Base-by-base conservation (phyloP, 345 rosid genomes). In the Passiflora organensis region DNA sequence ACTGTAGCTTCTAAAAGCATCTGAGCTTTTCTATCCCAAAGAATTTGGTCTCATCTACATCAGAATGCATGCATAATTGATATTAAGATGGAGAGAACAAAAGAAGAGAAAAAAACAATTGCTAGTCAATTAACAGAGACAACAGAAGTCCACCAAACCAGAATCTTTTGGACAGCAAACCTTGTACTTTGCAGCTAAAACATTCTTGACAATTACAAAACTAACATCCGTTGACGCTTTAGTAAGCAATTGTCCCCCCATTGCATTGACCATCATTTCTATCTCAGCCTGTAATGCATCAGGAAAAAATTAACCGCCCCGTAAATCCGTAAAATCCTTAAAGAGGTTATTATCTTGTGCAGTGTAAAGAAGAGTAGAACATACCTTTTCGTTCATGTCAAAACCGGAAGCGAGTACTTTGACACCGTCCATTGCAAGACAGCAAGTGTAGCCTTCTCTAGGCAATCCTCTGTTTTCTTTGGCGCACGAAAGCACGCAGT, bases 161-260 rank as follows among this genome's bases (percentile, higher is more conserved):
- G 13, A 10, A 36, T 20, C 47, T 46, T n/a, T n/a, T n/a, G n/a
- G 67, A 65, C 16, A 48, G 50, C 23, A 55, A 32, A 93, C 95
- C 96, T 93, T 89, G 83, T 93, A 93, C 73, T 89, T 86, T 72
- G 85, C 78, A 71, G 99, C 94, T 74, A 83, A 78, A 55, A 93
- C 95, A 79, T 83, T 84, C 82, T 93, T 93, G 36, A 69, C 99
- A 63, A 89, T 65, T 32, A 93, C 85, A 32, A 93, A 89, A 71
- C 85, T 81, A 66, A 84, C 85, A 78, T 93, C 99, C 36, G 68
- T 60, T 48, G 84, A 79, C 59, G 79, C 64, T 80, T 59, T 86
- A 47, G 74, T 53, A 25, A 72, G 78, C 70, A 89, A 63, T 50
- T 71, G 55, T 54, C 99, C 99, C 13, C 96, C 87, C 99, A 89